Conservation (phyloP, 225 moss, liverwort and hornwort species). For the Straminergon stramineum region DNA sequence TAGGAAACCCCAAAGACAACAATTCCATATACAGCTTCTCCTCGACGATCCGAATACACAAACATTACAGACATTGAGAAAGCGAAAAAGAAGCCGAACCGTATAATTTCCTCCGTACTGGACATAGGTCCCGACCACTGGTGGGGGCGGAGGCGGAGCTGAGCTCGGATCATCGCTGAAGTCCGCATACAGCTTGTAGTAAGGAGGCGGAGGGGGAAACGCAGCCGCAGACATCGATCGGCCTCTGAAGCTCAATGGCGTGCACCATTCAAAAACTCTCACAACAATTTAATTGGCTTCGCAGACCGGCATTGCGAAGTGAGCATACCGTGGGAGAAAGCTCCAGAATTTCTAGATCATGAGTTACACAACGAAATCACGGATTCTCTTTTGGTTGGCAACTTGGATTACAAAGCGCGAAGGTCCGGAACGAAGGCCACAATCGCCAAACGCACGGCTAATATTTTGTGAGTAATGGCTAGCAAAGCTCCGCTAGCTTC, state of each 20-base stretch:
- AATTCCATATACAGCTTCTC: background rate
- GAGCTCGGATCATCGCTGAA: conserved; percentile 53
- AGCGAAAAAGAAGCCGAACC: conserved; percentile 2
- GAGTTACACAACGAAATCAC: too few species aligned
- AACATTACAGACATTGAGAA: too few species aligned
- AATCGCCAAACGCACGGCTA: background rate
- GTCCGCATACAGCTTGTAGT: conserved; percentile 71
- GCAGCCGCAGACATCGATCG: conserved; percentile 50
- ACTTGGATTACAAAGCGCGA: background rate
- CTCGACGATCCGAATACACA: background rate
- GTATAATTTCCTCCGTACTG: conserved; percentile 90
- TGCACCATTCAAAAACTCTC: background rate
- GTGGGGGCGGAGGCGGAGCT: conserved; percentile 70
- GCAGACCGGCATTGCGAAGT: background rate
- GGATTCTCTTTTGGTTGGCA: background rate
- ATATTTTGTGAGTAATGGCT: background rate
- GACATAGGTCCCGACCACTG: conserved; percentile 70
- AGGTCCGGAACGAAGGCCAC: background rate
- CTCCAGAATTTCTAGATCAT: background rate
- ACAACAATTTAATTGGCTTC: background rate
- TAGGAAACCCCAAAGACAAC: background rate
- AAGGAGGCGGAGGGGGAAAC: conserved; percentile 92
- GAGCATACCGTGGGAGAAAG: background rate
- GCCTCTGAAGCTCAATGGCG: background rate
- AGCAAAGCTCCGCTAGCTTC: background rate